Evolutionary conservation across 768 basidiomycete genomes (phyloP), one percentile per base, ranked within the genome.

Genomic region (Leucosporidium creatinivorum): DNA sequence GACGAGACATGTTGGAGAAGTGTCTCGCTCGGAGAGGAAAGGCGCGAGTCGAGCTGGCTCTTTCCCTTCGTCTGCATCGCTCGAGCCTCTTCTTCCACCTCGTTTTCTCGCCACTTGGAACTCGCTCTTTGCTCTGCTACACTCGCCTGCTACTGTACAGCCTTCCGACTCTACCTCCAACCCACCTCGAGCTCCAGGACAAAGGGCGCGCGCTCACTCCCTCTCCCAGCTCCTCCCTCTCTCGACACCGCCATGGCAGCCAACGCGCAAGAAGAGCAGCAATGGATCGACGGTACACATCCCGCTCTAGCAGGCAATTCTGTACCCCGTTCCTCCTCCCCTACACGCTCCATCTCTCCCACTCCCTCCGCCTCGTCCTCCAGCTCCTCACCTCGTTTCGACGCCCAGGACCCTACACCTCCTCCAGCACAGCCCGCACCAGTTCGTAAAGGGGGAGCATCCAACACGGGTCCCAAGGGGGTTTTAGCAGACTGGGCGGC

Each of bases 381-480:
- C 36, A 18, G 15, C n/a, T 50, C 48, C 9, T 33, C 54, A 12
- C 60, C 60, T 1, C 60, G 60, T 5, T 61, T 47, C 58, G 21
- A 49, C 44, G 1, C 36, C 48, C 48, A 61, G 39, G 17, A 48
- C 10, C 49, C 48, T 19, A 31, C 31, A 1, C 19, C 19, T 19
- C 21, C 28, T 2, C 60, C 60, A 1, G 30, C 60, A 15, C 48
- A 48, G 1, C 28, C 28, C 49, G 7, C 23, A 7, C 23, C 58
- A 6, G 4, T 28, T 4, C 19, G 28, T 1, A 21, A 21, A 21
- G 28, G 48, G 7, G 60, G 60, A 4, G 60, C 60, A 21, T 39
- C 36, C 23, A 73, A 75, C 56, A 76, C 75, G 26, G 75, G 75
- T 30, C 72, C 72, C 23, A 76, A 76, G 58, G 75, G 75, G n/a